Percentiles rank a stretch among this genome's conserved stretches.
phyloP scores from a whole-genome alignment of 306 rosid genomes.

The Comarum palustre region DNA sequence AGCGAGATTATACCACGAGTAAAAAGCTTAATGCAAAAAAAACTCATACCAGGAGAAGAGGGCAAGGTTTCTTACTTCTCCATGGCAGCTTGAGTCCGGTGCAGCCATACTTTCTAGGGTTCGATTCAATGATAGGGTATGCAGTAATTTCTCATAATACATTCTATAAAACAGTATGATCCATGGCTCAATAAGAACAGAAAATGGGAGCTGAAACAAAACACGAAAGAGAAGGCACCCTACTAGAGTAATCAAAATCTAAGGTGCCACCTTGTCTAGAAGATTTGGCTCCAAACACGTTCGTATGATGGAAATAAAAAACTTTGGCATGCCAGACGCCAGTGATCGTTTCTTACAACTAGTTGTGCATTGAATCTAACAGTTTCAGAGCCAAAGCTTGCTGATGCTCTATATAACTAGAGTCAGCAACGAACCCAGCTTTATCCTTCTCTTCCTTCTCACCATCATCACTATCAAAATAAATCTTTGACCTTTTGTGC shows the following conservation, averaged over 20 bases:
- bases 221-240: neutral
- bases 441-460: slow-evolving; percentile 34
- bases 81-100: too few species aligned
- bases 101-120: too few species aligned
- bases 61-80: too few species aligned
- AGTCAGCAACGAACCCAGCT: slow-evolving; percentile 18
- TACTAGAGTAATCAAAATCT: neutral
- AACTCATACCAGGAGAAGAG: too few species aligned
- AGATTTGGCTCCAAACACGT: neutral
- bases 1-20: too few species aligned
- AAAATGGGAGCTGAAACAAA: neutral
- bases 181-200: neutral
- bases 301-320: neutral
- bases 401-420: slow-evolving; percentile 56
- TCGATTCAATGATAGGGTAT: too few species aligned
- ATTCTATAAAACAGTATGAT: neutral
- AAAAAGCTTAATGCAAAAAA: too few species aligned
- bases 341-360: neutral
- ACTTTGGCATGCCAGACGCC: neutral
- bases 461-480: slow-evolving; percentile 52
- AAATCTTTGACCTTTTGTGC: slow-evolving; percentile 51
- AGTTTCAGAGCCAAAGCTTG: slow-evolving; percentile 79
- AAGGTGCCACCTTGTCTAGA: neutral
- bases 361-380: slow-evolving; percentile 61
- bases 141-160: neutral